Percentiles rank a stretch among this genome's conserved stretches.
These are phyloP conservation scores for Rostrohypoxylon terebratum DNA, from an alignment of 495 filamentous ascomycete genomes.

Conservation along the genomic window DNA sequence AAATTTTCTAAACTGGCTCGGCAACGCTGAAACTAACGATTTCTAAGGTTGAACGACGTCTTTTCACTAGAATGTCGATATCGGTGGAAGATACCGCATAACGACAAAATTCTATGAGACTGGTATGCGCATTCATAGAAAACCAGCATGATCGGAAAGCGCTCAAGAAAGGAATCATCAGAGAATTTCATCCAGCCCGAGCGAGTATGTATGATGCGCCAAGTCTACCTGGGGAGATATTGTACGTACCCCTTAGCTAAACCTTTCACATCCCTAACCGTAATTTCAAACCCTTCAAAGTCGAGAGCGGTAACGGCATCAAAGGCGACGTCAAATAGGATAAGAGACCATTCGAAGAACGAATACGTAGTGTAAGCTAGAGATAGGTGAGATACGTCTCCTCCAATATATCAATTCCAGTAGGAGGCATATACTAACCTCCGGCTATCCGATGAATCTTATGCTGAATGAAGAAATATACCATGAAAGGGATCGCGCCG, in stretches of 20 bases:
- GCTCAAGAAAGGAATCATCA: background rate
- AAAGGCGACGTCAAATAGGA: slow-evolving; percentile 95
- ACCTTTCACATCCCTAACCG: slow-evolving; percentile 89
- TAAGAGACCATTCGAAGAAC: slow-evolving; percentile 97
- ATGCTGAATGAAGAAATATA: slow-evolving; percentile 99
- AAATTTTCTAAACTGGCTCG: background rate
- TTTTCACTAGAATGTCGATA: background rate
- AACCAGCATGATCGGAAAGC: background rate
- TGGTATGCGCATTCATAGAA: background rate
- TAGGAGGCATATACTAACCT: slow-evolving; percentile 69
- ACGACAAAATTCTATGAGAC: background rate
- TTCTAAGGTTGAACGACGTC: background rate
- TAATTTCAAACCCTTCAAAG: slow-evolving; percentile 89
- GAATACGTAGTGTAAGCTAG: slow-evolving; percentile 97
- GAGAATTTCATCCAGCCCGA: slow-evolving; percentile 32
- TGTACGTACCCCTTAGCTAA: slow-evolving; percentile 98
- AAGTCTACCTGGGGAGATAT: slow-evolving; percentile 86
- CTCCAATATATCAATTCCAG: background rate
- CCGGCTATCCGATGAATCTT: slow-evolving; percentile 95
- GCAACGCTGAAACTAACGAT: background rate
- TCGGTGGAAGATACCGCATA: background rate
- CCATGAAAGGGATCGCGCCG: slow-evolving; percentile 85
- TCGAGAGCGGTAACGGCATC: slow-evolving; percentile 97
- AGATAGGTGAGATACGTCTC: slow-evolving; percentile 40
- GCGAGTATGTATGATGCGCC: slow-evolving; percentile 42